phyloP scores from a whole-genome alignment of 768 basidiomycete genomes.

The Hebeloma cylindrosporum region DNA sequence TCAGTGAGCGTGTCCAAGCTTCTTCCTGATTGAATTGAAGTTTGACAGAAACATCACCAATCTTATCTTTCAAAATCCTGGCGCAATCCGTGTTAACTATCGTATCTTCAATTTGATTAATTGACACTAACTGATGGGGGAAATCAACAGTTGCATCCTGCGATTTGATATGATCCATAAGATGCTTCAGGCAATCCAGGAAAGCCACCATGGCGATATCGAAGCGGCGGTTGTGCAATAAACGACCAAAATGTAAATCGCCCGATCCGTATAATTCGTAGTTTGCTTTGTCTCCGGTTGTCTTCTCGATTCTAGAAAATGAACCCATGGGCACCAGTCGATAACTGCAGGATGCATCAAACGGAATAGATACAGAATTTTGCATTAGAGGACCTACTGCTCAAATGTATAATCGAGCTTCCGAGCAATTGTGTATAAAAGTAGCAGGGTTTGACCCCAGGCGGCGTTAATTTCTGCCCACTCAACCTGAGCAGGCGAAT shows the following conservation, averaged over 20 bases:
- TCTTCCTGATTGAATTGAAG: constrained; percentile 95
- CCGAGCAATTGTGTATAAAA: constrained; percentile 86
- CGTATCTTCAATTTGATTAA: constrained; percentile 3
- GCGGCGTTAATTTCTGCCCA: constrained; percentile 99
- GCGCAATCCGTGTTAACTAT: constrained; percentile 10
- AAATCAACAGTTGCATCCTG: constrained; percentile 75
- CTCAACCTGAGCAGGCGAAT: constrained; percentile 64
- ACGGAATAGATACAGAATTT: neutral
- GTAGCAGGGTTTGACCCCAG: constrained; percentile 93
- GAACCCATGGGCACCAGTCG: constrained; percentile 93
- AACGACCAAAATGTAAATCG: constrained; percentile 82
- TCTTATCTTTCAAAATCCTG: constrained; percentile 92
- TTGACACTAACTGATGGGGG: constrained; percentile 76
- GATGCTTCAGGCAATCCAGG: constrained; percentile 89
- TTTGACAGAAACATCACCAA: constrained; percentile 93
- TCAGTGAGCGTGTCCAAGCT: constrained; percentile 89
- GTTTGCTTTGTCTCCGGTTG: constrained; percentile 73
- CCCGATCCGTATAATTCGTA: constrained; percentile 96
- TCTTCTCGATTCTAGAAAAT: constrained; percentile 89
- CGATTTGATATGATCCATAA: constrained; percentile 81
- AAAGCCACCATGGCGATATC: constrained; percentile 96
- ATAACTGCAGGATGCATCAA: constrained; percentile 54
- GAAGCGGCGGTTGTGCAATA: constrained; percentile 93
- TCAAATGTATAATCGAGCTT: constrained; percentile 91
- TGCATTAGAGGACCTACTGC: constrained; percentile 49